Conservation (phyloP, 176 grass and related monocot genomes). For the Puccinellia tenuiflora region DNA sequence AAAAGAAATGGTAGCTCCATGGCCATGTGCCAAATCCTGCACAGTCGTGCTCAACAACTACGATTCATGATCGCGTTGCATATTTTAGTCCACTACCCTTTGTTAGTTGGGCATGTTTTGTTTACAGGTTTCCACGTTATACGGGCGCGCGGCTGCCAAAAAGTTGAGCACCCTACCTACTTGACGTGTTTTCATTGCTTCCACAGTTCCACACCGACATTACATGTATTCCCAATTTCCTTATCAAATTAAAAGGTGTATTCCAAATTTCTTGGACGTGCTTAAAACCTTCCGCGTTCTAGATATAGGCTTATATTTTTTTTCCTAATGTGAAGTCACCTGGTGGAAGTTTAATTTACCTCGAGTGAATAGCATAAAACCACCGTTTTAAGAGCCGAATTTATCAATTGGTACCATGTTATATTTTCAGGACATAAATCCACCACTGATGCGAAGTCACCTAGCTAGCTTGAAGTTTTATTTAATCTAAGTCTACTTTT, state of each 20-base stretch:
- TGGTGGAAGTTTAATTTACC: too few relatives aligned
- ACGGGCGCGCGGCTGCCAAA: neutral
- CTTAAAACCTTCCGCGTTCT: neutral
- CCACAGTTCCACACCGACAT: neutral
- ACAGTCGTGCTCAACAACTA: neutral
- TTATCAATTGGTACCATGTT: too few relatives aligned
- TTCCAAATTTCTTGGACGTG: neutral
- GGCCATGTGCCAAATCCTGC: neutral
- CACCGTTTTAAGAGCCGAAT: too few relatives aligned
- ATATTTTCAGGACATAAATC: too few relatives aligned
- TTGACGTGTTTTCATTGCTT: neutral
- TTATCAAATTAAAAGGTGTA: too few relatives aligned
- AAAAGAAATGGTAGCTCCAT: neutral
- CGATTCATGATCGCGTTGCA: neutral
- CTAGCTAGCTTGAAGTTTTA: too few relatives aligned
- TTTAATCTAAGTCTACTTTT: too few relatives aligned
- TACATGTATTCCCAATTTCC: neutral
- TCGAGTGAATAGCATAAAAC: too few relatives aligned
- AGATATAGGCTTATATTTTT: too few relatives aligned
- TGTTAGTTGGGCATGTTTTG: neutral
- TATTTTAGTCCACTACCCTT: neutral
- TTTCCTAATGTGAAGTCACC: too few relatives aligned
- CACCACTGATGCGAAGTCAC: neutral
- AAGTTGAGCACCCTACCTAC: neutral
- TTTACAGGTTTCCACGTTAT: constrained; percentile 19